Base-by-base conservation (phyloP, 148 eudicot species). In the Fallopia convolvulus region DNA sequence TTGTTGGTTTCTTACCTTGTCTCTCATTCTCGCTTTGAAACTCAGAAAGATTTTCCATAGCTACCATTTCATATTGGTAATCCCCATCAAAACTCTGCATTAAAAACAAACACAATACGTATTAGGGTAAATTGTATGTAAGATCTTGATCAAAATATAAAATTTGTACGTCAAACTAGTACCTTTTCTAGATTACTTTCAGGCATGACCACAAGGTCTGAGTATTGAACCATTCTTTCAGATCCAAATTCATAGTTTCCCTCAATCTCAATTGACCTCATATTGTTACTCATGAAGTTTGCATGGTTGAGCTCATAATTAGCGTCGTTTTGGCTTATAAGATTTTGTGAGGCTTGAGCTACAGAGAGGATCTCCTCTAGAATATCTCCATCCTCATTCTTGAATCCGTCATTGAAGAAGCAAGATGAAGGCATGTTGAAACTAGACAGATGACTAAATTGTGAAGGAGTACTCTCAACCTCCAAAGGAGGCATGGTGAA, bases 401-500 rank as follows among this genome's bases (percentile, higher is more conserved):
- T 68, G 0, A 17, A 68, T 20, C 26, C 68, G 6, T 17, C 44
- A 12, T 47, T 42, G 13, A 18, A 56, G 17, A 39, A 39, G 47
- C 44, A 39, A 26, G 77, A 26, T 0, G 66, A 33, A 5, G 53
- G 77, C 41, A 5, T 6, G 26, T 56, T 60, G n/a, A 41, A 76
- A n/a, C 39, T 42, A 21, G 50, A 55, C 2, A 52, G 42, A 18
- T 56, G 15, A 2, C 26, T 30, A 41, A 76, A 40, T 1, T 30
- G 70, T 41, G 39, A 36, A 2, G 58, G 8, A 30, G 84, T 88
- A 5, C 86, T 79, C 79, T 85, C 82, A 20, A 85, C 92, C 81
- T 92, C 93, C 65, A 94, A 77, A 61, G 97, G 93, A n/a, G 98
- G 97, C 71, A 92, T 60, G 26, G 90, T 68, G 75, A 90, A 80